Evolutionary conservation across 164 flowering plant genomes (phyloP), one percentile per base, ranked within the genome.

Genomic region (Vitis cinerea): DNA sequence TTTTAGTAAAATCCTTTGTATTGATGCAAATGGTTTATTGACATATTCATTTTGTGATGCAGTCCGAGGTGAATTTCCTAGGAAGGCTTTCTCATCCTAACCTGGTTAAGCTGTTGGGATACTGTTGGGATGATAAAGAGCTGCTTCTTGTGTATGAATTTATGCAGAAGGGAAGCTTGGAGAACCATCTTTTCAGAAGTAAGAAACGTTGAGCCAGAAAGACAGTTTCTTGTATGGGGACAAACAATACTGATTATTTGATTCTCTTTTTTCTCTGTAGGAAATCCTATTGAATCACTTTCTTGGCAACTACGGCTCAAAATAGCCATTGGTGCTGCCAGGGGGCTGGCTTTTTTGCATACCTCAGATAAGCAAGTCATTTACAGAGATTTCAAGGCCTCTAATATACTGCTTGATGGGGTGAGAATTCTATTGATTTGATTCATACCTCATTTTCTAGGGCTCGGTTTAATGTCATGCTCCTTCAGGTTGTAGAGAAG

Each of bases 1-100:
- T 37, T 37, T 37, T 37, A 2, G 44, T 37, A 37, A 4, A 37
- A 3, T 37, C 44, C 44, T 37, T 37, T 37, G 7, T 37, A 17
- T 48, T 63, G 65, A 63, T 44, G 53, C 52, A 14, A 47, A 63
- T 64, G 55, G n/a, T 58, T 2, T 55, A 7, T n/a, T 57, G 14
- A 31, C 7, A 29, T 6, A 23, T 50, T 44, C 15, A 14, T 68
- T 31, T 10, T 3, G 29, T 51, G 4, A 53, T 72, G 77, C 81
- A 87, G 91, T 80, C 91, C 15, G 94, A 83, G 70, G 83, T 83
- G 62, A 79, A 84, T 71, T 87, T 90, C 73, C 80, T 90, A 13
- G 97, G 93, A 59, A 79, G 83, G 71, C 84, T 87, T 60, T 85
- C 90, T 8, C 97, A 90, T 70, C 93, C 89, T 1, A 90, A 90